Evolutionary conservation across 2,329 filamentous ascomycete species (phyloP).

Genomic region (Biscogniauxia sp.): DNA sequence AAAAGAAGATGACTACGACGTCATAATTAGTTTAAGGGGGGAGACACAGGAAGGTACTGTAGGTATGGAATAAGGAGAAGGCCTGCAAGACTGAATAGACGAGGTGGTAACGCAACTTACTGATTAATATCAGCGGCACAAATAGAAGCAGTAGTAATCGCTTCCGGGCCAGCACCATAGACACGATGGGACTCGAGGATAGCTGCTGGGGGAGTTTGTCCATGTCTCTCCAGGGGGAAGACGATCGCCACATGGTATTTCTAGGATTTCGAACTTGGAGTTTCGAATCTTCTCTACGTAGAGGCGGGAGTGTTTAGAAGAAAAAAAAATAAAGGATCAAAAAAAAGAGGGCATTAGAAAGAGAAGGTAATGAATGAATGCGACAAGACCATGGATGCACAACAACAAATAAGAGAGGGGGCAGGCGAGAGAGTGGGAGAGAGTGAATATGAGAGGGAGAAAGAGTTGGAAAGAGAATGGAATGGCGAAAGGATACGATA

Average conservation of each 20-base stretch:
- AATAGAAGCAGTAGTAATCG: constrained; percentile 26
- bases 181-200: constrained; percentile 20
- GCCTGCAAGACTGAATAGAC: neutral
- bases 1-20: constrained; percentile 25
- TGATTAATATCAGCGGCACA: constrained; percentile 27
- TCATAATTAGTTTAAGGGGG: constrained; percentile 9
- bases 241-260: constrained; percentile 8
- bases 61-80: too few relatives aligned
- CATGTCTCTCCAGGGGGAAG: constrained; percentile 15
- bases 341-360: constrained; percentile 3
- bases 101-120: constrained; percentile 13
- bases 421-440: too few relatives aligned
- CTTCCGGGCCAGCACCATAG: constrained; percentile 28
- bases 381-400: too few relatives aligned
- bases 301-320: neutral
- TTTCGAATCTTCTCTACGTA: neutral
- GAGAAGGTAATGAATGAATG: neutral
- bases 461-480: constrained; percentile 1
- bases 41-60: neutral
- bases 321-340: constrained; percentile 2
- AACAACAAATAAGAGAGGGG: too few relatives aligned
- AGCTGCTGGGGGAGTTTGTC: constrained; percentile 28
- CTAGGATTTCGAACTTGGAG: too few relatives aligned
- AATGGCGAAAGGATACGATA: neutral
- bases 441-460: neutral